Conservation (phyloP, 2,329 filamentous ascomycete genomes). For the Zymoseptoria crescenta region DNA sequence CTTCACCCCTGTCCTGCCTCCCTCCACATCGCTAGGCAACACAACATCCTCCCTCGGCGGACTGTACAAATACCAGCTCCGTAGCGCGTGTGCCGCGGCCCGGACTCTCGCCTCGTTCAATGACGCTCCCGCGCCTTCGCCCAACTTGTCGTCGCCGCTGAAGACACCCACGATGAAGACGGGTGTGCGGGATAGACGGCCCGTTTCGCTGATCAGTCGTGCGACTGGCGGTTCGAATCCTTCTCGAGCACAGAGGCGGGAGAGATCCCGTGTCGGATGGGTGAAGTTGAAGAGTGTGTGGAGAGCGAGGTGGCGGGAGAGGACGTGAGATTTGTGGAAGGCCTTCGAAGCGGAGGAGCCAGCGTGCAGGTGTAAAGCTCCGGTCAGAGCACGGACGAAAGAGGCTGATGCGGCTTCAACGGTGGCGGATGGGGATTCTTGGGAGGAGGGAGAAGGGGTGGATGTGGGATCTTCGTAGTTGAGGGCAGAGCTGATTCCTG, state of each 20-base stretch:
- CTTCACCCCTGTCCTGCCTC: slow-evolving; percentile 19
- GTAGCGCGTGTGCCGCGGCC: slow-evolving; percentile 77
- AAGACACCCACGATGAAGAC: slow-evolving; percentile 94
- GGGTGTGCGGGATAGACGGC: slow-evolving; percentile 71
- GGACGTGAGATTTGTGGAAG: slow-evolving; percentile 78
- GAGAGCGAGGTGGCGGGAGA: slow-evolving; percentile 45
- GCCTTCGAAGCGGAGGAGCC: slow-evolving; percentile 69
- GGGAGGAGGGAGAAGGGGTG: slow-evolving; percentile 1
- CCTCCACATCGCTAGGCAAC: slow-evolving; percentile 42
- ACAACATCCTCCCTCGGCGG: slow-evolving; percentile 50
- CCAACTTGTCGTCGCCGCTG: slow-evolving; percentile 82
- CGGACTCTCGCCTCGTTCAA: slow-evolving; percentile 68
- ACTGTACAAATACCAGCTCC: slow-evolving; percentile 94
- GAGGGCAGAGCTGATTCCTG: neutral
- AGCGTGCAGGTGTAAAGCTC: slow-evolving; percentile 76
- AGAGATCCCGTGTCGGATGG: slow-evolving; percentile 74
- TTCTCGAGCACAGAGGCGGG: slow-evolving; percentile 76
- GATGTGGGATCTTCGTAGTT: neutral
- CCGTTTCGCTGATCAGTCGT: slow-evolving; percentile 82
- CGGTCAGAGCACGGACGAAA: slow-evolving; percentile 77
- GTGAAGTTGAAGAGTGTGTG: slow-evolving; percentile 74
- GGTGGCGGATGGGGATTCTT: slow-evolving; percentile 32
- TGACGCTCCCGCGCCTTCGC: slow-evolving; percentile 75
- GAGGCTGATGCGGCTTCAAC: slow-evolving; percentile 57
- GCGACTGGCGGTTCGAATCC: slow-evolving; percentile 83